Percentiles rank a stretch among this genome's conserved stretches.
phyloP scores from a whole-genome alignment of 495 filamentous ascomycete species.

The Aspergillus bertholletiae region DNA sequence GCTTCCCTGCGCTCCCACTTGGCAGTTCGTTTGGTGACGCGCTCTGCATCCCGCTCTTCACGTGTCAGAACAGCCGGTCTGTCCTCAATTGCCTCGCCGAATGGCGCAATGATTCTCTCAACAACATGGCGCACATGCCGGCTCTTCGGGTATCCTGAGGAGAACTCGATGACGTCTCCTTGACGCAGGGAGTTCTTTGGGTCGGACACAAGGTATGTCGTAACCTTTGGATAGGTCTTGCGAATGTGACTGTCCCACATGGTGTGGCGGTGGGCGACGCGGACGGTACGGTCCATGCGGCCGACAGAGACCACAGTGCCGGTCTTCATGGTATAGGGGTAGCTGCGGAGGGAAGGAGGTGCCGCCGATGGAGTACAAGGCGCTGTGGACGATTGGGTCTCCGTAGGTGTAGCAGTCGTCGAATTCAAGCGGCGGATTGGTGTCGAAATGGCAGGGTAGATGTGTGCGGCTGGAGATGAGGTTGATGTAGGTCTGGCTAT shows the following conservation, averaged over 20 bases:
- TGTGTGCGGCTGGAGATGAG: slow-evolving; percentile 21
- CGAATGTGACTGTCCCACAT: slow-evolving; percentile 36
- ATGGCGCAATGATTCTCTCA: slow-evolving; percentile 71
- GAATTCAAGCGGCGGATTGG: slow-evolving; percentile 17
- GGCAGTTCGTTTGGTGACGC: slow-evolving; percentile 41
- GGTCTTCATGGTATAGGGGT: slow-evolving; percentile 36
- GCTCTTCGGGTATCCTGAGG: slow-evolving; percentile 59
- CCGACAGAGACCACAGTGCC: slow-evolving; percentile 46
- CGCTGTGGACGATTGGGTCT: slow-evolving; percentile 8
- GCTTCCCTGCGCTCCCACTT: slow-evolving; percentile 48
- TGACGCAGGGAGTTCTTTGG: slow-evolving; percentile 66
- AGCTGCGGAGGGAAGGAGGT: slow-evolving; percentile 33
- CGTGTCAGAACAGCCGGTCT: slow-evolving; percentile 61
- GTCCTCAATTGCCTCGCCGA: slow-evolving; percentile 56
- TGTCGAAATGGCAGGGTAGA: slow-evolving; percentile 10
- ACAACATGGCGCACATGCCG: slow-evolving; percentile 73
- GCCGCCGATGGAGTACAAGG: slow-evolving; percentile 4
- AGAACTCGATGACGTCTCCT: slow-evolving; percentile 80
- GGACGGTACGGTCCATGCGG: slow-evolving; percentile 43
- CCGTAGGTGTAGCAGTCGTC: slow-evolving; percentile 11
- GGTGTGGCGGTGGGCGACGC: slow-evolving; percentile 34
- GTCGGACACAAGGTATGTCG: slow-evolving; percentile 64
- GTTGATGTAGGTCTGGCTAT: slow-evolving; percentile 24
- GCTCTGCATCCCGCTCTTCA: slow-evolving; percentile 55
- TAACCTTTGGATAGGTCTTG: slow-evolving; percentile 40